phyloP scores from a whole-genome alignment of 495 filamentous ascomycete genomes.

The Pseudoneurospora amorphoporcata region DNA sequence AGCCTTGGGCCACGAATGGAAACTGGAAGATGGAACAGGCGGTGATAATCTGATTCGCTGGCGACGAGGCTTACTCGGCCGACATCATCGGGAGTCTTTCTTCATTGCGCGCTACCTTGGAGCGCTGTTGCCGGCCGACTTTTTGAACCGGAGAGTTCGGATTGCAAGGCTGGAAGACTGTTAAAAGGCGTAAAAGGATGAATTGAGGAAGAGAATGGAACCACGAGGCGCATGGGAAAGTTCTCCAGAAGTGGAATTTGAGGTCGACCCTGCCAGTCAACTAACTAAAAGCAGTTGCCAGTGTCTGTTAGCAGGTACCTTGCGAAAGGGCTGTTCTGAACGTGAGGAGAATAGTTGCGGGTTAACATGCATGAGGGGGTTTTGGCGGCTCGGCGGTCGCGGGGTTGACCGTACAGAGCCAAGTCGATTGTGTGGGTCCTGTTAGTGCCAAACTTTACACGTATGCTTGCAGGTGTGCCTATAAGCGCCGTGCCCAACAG shows the following conservation, averaged over 20 bases:
- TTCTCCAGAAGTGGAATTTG: neutral
- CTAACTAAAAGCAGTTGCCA: too few relatives aligned
- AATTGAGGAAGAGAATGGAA: neutral
- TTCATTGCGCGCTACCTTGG: neutral
- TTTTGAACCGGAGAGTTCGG: neutral
- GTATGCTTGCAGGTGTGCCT: neutral
- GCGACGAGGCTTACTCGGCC: neutral
- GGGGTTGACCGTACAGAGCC: neutral
- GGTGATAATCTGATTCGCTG: neutral
- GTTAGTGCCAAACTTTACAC: neutral
- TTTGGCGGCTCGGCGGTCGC: neutral
- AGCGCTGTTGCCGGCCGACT: neutral
- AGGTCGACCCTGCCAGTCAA: neutral
- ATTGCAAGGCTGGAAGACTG: neutral
- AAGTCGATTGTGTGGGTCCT: neutral
- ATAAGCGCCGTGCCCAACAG: neutral
- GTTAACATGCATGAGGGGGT: neutral
- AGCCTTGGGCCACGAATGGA: neutral
- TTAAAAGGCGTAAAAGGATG: neutral
- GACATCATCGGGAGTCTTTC: neutral
- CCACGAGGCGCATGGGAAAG: neutral
- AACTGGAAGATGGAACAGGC: neutral
- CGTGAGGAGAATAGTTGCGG: neutral
- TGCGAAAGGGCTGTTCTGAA: neutral
- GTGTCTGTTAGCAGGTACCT: neutral